Base-by-base conservation (phyloP, 1,284 basidiomycete genomes). In the Ustilago lituana region DNA sequence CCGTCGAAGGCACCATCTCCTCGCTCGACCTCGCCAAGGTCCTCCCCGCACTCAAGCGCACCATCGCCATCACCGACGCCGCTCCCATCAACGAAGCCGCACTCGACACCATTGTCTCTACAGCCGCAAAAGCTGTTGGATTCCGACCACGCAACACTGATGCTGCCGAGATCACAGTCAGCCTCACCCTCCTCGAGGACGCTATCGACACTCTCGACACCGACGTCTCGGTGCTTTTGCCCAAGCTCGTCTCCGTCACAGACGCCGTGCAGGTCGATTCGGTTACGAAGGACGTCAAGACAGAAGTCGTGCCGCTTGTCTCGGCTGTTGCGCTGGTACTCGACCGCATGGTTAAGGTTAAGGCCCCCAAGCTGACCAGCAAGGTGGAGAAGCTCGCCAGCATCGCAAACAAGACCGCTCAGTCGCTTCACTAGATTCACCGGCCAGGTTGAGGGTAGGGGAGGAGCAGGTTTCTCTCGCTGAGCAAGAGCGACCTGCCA, bases 171-270 rank as follows among this genome's bases (percentile, higher is more conserved):
- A n/a, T n/a, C n/a, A n/a, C 27, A 12, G 24, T 10, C 12, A n/a
- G 23, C 2, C 5, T 26, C 32, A 23, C 31, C n/a, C 45, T 60
- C 5, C 40, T 67, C 44, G 19, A n/a, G 17, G 49, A 44, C 32
- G 52, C 64, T 6, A 23, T 67, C 36, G 38, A 36, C 40, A 44
- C 40, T 4, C 49, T 66, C 20, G 22, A 35, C 23, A 10, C 20
- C 17, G 40, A 47, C 24, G 15, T 46, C 24, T 17, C 23, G 5
- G 20, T 22, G 3, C 33, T 66, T 14, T 26, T 67, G 14, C 23
- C 14, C 12, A 55, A 47, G 2, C 23, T 61, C 10, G 56, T 52
- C 20, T 23, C 37, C 15, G 50, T 67, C 24, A 22, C 33, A n/a
- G 57, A 61, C 36, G n/a, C 15, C 5, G 8, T 64, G 22, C 24